phyloP scores from a whole-genome alignment of 352 stramenopile species.

The Globisporangium camurandrum region DNA sequence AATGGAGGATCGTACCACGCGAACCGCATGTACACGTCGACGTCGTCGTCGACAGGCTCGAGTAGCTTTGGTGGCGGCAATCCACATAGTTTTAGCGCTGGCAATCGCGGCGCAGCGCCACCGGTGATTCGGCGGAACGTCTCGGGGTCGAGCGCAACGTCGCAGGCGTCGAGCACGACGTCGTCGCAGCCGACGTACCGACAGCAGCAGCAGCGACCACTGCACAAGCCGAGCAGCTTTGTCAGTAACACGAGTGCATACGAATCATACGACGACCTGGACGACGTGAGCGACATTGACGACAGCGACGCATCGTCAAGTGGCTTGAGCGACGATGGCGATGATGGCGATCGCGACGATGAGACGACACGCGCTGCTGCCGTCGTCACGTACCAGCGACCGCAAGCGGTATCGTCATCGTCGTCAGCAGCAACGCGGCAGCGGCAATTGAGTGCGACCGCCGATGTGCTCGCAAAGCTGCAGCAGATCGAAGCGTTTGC shows the following conservation, averaged over 20 bases:
- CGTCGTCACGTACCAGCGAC: too few species aligned
- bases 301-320: constrained; percentile 13
- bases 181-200: too few species aligned
- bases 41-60: too few species aligned
- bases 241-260: constrained; percentile 4
- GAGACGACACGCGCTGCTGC: too few species aligned
- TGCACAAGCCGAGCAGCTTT: constrained; percentile 4
- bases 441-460: background rate
- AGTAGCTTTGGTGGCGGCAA: too few species aligned
- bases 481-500: constrained; percentile 20
- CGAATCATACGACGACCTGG: constrained; percentile 3
- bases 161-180: too few species aligned
- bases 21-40: too few species aligned
- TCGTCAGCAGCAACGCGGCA: too few species aligned
- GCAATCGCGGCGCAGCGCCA: background rate
- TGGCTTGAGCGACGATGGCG: constrained; percentile 8
- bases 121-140: constrained; percentile 3
- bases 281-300: constrained; percentile 17
- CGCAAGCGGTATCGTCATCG: too few species aligned
- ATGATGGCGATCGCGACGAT: constrained; percentile 4
- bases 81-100: background rate
- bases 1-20: too few species aligned
- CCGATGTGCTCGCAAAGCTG: constrained; percentile 9
- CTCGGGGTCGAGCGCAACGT: constrained; percentile 4
- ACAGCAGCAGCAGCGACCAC: background rate